Evolutionary conservation across 192 early-diverging fungal genomes (phyloP).

Genomic region (Linnemannia exigua): DNA sequence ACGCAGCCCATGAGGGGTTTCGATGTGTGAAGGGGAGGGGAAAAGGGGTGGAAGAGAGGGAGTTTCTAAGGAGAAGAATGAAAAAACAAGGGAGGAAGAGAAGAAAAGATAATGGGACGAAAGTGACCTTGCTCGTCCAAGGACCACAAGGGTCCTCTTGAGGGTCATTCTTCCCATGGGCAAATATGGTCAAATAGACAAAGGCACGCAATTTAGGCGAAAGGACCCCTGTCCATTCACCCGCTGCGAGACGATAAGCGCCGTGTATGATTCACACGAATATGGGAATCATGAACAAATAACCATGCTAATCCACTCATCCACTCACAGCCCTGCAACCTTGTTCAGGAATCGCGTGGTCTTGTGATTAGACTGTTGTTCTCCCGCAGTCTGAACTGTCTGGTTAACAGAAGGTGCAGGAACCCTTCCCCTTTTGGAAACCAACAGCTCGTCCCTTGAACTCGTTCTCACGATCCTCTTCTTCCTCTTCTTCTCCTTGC

Average conservation of each 20-base stretch:
- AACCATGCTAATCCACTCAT: neutral
- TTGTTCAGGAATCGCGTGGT: neutral
- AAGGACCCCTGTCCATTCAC: neutral
- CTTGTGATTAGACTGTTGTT: too few species aligned
- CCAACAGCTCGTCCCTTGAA: slow-evolving; percentile 4
- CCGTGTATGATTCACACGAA: too few species aligned
- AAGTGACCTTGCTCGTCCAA: neutral
- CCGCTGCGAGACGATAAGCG: too few species aligned
- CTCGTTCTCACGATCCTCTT: neutral
- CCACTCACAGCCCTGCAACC: neutral
- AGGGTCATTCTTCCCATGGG: neutral
- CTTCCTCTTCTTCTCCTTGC: neutral
- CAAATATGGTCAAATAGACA: too few species aligned
- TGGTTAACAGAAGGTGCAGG: neutral
- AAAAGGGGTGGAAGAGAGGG: neutral
- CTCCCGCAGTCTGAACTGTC: neutral
- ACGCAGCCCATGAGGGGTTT: slow-evolving; percentile 40
- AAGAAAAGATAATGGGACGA: neutral
- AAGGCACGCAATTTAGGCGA: neutral
- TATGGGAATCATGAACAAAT: too few species aligned
- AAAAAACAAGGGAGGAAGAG: neutral
- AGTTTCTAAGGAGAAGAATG: neutral
- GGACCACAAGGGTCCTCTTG: slow-evolving; percentile 2
- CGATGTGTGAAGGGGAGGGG: neutral
- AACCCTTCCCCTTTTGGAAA: slow-evolving; percentile 18